These are phyloP conservation scores for Cyclaneusma minus DNA, from an alignment of 2,329 filamentous ascomycete genomes.

Conservation along the genomic window DNA sequence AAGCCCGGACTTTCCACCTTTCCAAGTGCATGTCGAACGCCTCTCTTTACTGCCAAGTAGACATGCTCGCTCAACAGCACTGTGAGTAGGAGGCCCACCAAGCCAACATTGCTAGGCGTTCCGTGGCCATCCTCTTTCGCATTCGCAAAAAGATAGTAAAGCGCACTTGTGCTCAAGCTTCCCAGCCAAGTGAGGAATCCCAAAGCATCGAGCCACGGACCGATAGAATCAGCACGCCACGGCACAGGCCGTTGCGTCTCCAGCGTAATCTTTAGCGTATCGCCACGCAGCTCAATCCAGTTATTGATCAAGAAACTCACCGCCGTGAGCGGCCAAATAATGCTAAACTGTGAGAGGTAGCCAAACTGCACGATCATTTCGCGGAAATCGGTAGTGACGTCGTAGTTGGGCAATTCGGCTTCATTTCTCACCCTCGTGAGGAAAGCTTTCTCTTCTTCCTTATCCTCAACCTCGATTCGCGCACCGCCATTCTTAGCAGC, in stretches of 20 bases:
- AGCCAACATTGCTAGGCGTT: constrained; percentile 53
- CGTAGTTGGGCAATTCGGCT: constrained; percentile 67
- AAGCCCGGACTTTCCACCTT: constrained; percentile 77
- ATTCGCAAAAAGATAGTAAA: constrained; percentile 78
- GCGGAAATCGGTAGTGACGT: constrained; percentile 78
- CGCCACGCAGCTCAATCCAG: constrained; percentile 86
- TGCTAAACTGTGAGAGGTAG: constrained; percentile 81
- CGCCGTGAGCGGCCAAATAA: constrained; percentile 87
- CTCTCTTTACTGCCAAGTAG: constrained; percentile 64
- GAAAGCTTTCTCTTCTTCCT: constrained; percentile 65
- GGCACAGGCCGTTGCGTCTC: constrained; percentile 82
- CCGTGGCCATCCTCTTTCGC: constrained; percentile 49
- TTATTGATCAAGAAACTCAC: constrained; percentile 87
- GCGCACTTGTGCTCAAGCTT: constrained; percentile 69
- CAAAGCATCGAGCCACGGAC: constrained; percentile 76
- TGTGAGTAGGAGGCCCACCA: constrained; percentile 66
- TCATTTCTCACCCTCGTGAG: constrained; percentile 69
- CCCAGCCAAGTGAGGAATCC: constrained; percentile 90
- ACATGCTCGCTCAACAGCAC: constrained; percentile 81
- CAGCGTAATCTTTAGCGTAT: constrained; percentile 85
- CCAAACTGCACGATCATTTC: constrained; percentile 83
- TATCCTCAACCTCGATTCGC: constrained; percentile 37
- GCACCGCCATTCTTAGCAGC: constrained; percentile 36
- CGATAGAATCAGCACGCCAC: constrained; percentile 83
- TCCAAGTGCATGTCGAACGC: constrained; percentile 55